Conservation (phyloP, 2,329 filamentous ascomycete genomes). For the Colletotrichum filicis region DNA sequence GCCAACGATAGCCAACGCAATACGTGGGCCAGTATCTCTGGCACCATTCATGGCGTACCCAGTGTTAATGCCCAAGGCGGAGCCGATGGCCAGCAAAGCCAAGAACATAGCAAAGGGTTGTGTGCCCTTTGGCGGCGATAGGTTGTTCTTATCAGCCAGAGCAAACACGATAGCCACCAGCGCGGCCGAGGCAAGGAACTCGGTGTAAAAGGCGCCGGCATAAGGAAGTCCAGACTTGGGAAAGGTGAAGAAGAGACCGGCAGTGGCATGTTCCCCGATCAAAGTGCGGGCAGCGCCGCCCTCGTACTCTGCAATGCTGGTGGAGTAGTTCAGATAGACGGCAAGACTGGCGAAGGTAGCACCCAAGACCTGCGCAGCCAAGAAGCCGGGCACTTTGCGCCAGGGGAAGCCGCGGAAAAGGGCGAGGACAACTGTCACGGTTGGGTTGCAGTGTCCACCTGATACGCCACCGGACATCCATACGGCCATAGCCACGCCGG, state of each 20-base stretch:
- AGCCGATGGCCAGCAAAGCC: conserved; percentile 47
- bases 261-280: conserved; percentile 44
- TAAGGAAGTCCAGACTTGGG: conserved; percentile 41
- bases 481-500: conserved; percentile 26
- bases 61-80: conserved; percentile 49
- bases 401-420: conserved; percentile 51
- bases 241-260: conserved; percentile 44
- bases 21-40: conserved; percentile 48
- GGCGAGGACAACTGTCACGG: conserved; percentile 47
- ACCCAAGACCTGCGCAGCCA: conserved; percentile 42
- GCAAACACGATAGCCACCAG: conserved; percentile 51
- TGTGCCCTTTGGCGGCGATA: conserved; percentile 49
- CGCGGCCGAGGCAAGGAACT: conserved; percentile 47
- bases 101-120: conserved; percentile 49
- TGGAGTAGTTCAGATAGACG: conserved; percentile 35
- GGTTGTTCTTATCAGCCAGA: conserved; percentile 49
- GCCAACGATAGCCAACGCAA: conserved; percentile 45
- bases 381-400: conserved; percentile 44
- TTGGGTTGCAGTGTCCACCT: conserved; percentile 47
- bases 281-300: conserved; percentile 45
- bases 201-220: conserved; percentile 47
- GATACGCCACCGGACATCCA: conserved; percentile 40
- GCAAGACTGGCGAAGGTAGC: conserved; percentile 40
- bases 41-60: conserved; percentile 51
- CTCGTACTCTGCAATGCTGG: conserved; percentile 44